A percentile compares a stretch with the other conserved stretches of the same genome.
Conservation (phyloP, 306 rosid species). For the Citrullus mucosospermus region DNA sequence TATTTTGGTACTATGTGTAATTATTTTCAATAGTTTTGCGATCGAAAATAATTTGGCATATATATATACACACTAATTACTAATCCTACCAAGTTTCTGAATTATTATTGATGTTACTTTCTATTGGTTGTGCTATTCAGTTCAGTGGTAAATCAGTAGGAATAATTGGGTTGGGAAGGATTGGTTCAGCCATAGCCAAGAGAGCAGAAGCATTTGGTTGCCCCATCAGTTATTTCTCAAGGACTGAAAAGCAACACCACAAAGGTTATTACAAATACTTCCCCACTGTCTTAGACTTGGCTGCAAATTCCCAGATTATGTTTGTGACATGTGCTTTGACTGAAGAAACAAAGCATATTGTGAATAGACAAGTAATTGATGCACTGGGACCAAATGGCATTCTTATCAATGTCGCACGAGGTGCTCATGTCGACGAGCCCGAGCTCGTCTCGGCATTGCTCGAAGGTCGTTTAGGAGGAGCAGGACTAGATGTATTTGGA, state of each 20-base stretch:
- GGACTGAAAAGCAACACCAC: constrained; percentile 27
- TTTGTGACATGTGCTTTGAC: constrained; percentile 40
- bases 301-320: constrained; percentile 32
- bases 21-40: too few relatives aligned
- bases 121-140: constrained; percentile 13
- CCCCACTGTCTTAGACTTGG: constrained; percentile 29
- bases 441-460: constrained; percentile 47
- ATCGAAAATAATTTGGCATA: too few relatives aligned
- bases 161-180: constrained; percentile 62
- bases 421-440: constrained; percentile 25
- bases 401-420: constrained; percentile 55
- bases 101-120: too few relatives aligned
- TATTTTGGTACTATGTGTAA: too few relatives aligned
- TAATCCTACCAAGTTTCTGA: too few relatives aligned
- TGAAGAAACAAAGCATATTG: constrained; percentile 38
- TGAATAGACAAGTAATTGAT: constrained; percentile 42
- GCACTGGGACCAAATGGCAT: constrained; percentile 57
- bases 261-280: constrained; percentile 28
- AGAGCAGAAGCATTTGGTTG: constrained; percentile 55
- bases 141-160: constrained; percentile 53
- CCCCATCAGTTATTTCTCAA: constrained; percentile 35
- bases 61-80: too few relatives aligned
- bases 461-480: constrained; percentile 52
- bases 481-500: constrained; percentile 64
- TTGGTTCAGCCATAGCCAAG: constrained; percentile 58